Base-by-base conservation (phyloP, 1,284 basidiomycete species). In the Fomitopsis pinicola region DNA sequence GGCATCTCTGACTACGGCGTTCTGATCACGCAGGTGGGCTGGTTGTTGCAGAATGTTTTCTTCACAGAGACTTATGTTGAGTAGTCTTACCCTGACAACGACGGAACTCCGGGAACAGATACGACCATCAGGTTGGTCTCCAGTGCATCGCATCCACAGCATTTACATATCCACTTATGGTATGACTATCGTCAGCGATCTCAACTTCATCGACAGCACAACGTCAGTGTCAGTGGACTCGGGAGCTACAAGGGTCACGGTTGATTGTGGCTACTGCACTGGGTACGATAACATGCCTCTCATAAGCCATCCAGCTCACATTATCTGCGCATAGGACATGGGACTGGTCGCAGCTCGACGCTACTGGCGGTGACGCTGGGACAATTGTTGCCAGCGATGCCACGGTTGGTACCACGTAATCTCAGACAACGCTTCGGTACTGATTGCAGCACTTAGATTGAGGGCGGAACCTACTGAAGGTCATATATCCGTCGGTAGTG, bases 271-370 rank as follows among this genome's bases (percentile, higher is more conserved):
- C 42, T 57, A 60, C 17, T 75, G 74, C 66, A 69, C 66, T 22
- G 73, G 73, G 58, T 59, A 33, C 33, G 58, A 28, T 64, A 8
- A 4, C n/a, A 12, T 35, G 6, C 26, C 46, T 9, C 50, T 35
- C 45, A 48, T 36, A n/a, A 26, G 55, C 15, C n/a, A 10, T 26
- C 19, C 35, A 33, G 42, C 45, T 61, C 42, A 58, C 2, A 33
- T 9, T 35, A 36, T 10, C 12, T 50, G 28, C 30, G 8, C n/a
- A 19, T n/a, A 59, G 83, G 6, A 74, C 71, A 0, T 86, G 85
- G 84, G 70, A 84, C 66, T 87, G 83, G 81, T 72, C 77, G 7
- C 70, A 70, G 40, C 75, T 87, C 55, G 70, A 75, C 57, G 76
- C 78, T 5, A 75, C 74, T 6, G 84, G 84, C 3, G 83, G 83